Conservation (phyloP, 2,329 filamentous ascomycete species). For the Coleophoma crateriformis region DNA sequence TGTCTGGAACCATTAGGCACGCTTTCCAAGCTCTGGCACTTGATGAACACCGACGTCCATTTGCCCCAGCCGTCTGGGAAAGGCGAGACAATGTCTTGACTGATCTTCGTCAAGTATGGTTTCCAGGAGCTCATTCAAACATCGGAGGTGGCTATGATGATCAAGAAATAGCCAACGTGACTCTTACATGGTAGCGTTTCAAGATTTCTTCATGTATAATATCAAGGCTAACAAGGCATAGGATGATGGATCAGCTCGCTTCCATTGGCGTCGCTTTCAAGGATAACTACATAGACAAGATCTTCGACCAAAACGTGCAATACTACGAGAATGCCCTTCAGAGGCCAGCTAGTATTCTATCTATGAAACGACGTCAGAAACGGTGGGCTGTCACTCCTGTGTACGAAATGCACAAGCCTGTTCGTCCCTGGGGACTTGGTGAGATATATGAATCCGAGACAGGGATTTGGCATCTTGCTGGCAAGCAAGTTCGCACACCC, state of each 20-base stretch:
- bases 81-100: slow-evolving; percentile 3
- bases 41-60: slow-evolving; percentile 38
- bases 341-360: slow-evolving; percentile 11
- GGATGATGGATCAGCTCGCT: slow-evolving; percentile 41
- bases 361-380: slow-evolving; percentile 7
- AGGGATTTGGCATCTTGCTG: slow-evolving; percentile 37
- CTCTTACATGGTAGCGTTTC: slow-evolving; percentile 34
- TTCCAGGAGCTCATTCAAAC: slow-evolving; percentile 41
- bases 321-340: slow-evolving; percentile 20
- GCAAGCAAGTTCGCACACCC: slow-evolving; percentile 27
- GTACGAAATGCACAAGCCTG: slow-evolving; percentile 39
- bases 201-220: slow-evolving; percentile 30
- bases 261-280: slow-evolving; percentile 29
- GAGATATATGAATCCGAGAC: slow-evolving; percentile 25
- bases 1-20: slow-evolving; percentile 35
- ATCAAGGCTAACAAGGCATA: slow-evolving; percentile 25
- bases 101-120: slow-evolving; percentile 35
- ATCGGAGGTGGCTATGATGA: slow-evolving; percentile 42
- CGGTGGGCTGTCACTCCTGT: slow-evolving; percentile 43
- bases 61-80: slow-evolving; percentile 34
- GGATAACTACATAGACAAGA: slow-evolving; percentile 25
- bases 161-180: slow-evolving; percentile 40
- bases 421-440: slow-evolving; percentile 29
- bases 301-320: slow-evolving; percentile 22
- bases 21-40: slow-evolving; percentile 46